phyloP scores from a whole-genome alignment of 306 rosid species.

The Lotus japonicus region DNA sequence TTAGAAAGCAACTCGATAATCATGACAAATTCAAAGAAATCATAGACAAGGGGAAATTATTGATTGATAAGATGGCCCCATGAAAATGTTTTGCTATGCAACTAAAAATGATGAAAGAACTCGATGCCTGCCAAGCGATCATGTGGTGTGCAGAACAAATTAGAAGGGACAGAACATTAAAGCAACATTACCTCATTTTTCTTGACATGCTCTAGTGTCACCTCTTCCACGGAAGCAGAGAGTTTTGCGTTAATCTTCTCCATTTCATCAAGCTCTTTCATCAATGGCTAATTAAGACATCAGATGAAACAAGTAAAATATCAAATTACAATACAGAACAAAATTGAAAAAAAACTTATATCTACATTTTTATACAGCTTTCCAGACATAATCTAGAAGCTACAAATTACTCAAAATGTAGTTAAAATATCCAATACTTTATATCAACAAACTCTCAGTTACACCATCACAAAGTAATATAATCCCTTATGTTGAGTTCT shows the following conservation, averaged over 20 bases:
- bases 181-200: constrained; percentile 73
- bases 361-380: background rate
- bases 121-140: background rate
- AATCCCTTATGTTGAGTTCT: too few relatives aligned
- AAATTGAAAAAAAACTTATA: background rate
- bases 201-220: constrained; percentile 89
- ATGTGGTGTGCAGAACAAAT: background rate
- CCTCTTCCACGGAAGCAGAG: constrained; percentile 91
- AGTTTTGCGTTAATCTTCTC: constrained; percentile 86
- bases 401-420: background rate
- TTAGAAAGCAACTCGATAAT: background rate
- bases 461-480: background rate
- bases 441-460: background rate
- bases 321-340: constrained; percentile 21
- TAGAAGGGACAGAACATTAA: background rate
- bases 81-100: background rate
- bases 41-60: background rate
- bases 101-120: background rate
- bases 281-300: constrained; percentile 55
- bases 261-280: constrained; percentile 99
- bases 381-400: background rate
- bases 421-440: background rate
- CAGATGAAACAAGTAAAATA: constrained; percentile 13
- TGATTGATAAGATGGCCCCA: background rate
- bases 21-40: background rate